Conservation (phyloP, 768 basidiomycete genomes). For the Leccinellum luteum region DNA sequence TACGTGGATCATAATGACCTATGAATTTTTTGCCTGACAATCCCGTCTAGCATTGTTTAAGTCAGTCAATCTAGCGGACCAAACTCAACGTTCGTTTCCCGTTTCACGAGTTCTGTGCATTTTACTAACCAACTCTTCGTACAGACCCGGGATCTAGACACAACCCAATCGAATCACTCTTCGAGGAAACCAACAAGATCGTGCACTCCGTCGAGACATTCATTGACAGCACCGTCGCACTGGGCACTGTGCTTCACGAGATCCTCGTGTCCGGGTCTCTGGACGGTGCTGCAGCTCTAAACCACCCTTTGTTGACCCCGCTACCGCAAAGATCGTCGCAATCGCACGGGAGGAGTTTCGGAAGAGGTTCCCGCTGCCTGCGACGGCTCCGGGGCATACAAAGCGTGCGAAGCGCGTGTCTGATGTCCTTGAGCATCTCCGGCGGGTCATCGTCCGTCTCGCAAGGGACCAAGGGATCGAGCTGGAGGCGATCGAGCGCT, state of each 20-base stretch:
- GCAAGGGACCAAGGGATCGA: neutral
- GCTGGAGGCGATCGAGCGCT: neutral
- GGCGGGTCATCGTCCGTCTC: neutral
- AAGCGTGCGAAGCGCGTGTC: neutral
- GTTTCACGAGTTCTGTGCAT: neutral
- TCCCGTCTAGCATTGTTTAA: neutral
- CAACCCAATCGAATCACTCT: neutral
- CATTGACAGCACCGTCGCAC: neutral
- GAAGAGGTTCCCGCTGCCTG: conserved; percentile 4
- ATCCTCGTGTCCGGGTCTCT: neutral
- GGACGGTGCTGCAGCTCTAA: neutral
- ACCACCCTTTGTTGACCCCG: neutral
- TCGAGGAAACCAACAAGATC: conserved; percentile 1
- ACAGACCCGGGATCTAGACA: neutral
- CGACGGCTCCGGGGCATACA: conserved; percentile 11
- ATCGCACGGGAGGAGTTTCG: conserved; percentile 4
- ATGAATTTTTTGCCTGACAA: neutral
- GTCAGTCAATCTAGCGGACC: neutral
- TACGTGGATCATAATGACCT: neutral
- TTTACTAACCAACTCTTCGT: neutral
- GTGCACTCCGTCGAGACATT: conserved; percentile 3
- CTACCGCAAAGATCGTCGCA: neutral
- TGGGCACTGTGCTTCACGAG: neutral
- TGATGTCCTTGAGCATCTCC: neutral
- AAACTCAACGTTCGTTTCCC: neutral